Evolutionary conservation across 73 alveolate species (phyloP).

Genomic region (Paramecium octaurelia): DNA sequence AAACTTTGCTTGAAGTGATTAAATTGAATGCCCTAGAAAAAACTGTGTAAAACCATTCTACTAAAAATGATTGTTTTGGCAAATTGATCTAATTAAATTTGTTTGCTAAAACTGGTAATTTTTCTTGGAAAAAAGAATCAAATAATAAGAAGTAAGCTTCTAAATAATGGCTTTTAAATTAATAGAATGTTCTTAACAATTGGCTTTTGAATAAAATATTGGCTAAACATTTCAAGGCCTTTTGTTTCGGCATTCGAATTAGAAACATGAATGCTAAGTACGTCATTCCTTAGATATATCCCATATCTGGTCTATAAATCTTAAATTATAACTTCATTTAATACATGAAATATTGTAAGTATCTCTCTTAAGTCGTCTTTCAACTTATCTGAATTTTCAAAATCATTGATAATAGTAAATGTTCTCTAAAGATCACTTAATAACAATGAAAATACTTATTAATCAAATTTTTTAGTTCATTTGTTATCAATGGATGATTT

Average conservation of each 20-base stretch:
- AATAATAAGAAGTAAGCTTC: not conserved
- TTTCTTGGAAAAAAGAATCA: not conserved
- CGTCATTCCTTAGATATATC: constrained; percentile 46
- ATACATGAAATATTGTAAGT: constrained; percentile 11
- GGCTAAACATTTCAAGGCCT: constrained; percentile 25
- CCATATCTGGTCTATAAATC: constrained; percentile 49
- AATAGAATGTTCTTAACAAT: not conserved
- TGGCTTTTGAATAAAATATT: not conserved
- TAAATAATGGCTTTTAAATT: not conserved
- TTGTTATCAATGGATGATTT: not conserved
- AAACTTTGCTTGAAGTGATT: not conserved
- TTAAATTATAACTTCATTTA: not conserved
- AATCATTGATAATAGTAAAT: constrained; percentile 37
- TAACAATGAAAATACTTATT: constrained; percentile 23
- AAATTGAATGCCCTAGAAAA: constrained; percentile 40
- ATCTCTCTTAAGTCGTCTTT: constrained; percentile 41
- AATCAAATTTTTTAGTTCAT: not conserved
- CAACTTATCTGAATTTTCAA: constrained; percentile 8
- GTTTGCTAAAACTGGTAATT: not conserved
- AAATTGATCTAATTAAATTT: not conserved
- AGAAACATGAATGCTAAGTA: constrained; percentile 40
- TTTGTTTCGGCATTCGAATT: constrained; percentile 15
- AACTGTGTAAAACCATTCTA: constrained; percentile 36
- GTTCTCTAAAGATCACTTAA: constrained; percentile 37
- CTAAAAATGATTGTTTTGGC: constrained; percentile 44